Percentiles rank a stretch among this genome's conserved stretches.
phyloP scores from a whole-genome alignment of 331 rosid genomes.

The Rosa hybrid region DNA sequence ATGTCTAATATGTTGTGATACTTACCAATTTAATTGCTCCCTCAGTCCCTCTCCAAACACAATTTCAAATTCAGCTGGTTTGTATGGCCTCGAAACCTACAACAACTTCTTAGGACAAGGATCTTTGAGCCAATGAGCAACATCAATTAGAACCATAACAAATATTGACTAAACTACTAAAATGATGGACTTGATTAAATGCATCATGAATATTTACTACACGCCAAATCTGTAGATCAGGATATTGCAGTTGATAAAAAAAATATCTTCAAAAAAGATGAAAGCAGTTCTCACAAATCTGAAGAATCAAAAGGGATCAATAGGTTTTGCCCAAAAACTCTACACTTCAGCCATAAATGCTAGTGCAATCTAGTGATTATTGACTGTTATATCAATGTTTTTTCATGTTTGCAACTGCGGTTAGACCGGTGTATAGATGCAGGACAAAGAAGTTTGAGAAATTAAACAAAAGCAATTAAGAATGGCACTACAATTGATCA shows the following conservation, averaged over 20 bases:
- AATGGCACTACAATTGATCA: not conserved
- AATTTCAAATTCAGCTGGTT: conserved; percentile 93
- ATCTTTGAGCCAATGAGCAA: conserved; percentile 10
- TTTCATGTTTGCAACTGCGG: not conserved
- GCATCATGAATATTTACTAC: too few relatives aligned
- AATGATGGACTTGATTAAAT: not conserved
- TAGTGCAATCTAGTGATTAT: not conserved
- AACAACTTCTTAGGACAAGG: conserved; percentile 30
- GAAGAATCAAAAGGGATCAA: not conserved
- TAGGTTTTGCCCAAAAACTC: not conserved
- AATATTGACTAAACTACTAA: not conserved
- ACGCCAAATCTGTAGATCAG: not conserved
- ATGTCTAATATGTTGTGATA: conserved; percentile 11
- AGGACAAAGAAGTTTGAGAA: not conserved
- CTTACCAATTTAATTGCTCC: conserved; percentile 85
- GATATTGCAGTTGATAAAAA: not conserved
- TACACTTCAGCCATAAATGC: not conserved
- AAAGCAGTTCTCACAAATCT: not conserved
- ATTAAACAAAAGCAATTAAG: not conserved
- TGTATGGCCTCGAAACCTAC: conserved; percentile 98
- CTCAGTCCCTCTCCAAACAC: conserved; percentile 67
- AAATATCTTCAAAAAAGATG: not conserved
- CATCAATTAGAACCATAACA: conserved; percentile 15
- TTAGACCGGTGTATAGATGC: not conserved
- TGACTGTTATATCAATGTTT: not conserved